A percentile compares a stretch with the other conserved stretches of the same genome.
These are phyloP conservation scores for Lasiosphaeria ovina DNA, from an alignment of 495 filamentous ascomycete genomes.

Conservation along the genomic window DNA sequence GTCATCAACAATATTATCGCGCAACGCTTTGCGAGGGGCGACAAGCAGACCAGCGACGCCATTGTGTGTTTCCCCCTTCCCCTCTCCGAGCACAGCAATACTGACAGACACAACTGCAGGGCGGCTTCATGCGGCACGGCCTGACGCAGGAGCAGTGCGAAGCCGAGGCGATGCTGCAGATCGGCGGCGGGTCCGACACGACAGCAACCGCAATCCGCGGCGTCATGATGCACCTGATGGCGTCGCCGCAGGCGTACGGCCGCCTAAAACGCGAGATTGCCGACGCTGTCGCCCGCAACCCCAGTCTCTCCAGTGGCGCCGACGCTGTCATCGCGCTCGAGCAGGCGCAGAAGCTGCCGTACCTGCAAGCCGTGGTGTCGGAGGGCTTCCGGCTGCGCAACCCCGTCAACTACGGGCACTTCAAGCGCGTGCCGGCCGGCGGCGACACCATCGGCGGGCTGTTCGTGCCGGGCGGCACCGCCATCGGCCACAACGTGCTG, in stretches of 20 bases:
- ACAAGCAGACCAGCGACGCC: not conserved
- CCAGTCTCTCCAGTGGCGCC: conserved; percentile 15
- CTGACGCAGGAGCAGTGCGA: not conserved
- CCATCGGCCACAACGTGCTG: conserved; percentile 41
- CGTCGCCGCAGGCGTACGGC: conserved; percentile 43
- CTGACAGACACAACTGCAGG: not conserved
- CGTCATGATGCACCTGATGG: conserved; percentile 51
- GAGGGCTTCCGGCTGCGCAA: conserved; percentile 46
- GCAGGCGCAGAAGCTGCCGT: conserved; percentile 40
- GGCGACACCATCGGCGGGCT: conserved; percentile 47
- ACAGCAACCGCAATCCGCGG: conserved; percentile 57
- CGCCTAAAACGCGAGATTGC: conserved; percentile 59
- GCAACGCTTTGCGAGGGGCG: not conserved
- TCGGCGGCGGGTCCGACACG: conserved; percentile 61
- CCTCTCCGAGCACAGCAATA: not conserved
- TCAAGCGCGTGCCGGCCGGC: conserved; percentile 40
- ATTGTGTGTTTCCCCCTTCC: not conserved
- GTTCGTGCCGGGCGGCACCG: conserved; percentile 47
- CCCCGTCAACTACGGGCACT: conserved; percentile 26
- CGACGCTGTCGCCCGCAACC: conserved; percentile 28
- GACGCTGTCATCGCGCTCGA: conserved; percentile 34
- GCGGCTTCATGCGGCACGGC: conserved; percentile 8
- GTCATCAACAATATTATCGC: not conserved
- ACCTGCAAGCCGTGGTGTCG: conserved; percentile 46
- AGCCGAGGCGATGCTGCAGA: conserved; percentile 17